These are phyloP conservation scores for Parastagonospora avenae DNA, from an alignment of 2,329 filamentous ascomycete genomes.

Conservation along the genomic window DNA sequence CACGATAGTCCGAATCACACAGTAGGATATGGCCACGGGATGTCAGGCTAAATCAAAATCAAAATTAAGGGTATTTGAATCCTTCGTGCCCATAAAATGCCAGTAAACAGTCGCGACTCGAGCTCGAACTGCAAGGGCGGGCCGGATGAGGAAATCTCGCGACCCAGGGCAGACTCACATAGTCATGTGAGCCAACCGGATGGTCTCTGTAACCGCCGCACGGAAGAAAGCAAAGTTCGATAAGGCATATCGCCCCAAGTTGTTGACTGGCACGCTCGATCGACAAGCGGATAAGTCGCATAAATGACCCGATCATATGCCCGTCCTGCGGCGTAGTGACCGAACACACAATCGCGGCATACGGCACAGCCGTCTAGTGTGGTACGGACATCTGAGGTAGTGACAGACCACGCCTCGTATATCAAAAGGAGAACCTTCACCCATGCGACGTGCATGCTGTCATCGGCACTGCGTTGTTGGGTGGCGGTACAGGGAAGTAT, in stretches of 20 bases:
- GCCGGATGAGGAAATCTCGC: neutral
- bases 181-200: conserved; percentile 11
- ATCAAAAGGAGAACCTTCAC: neutral
- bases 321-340: conserved; percentile 2
- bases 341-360: neutral
- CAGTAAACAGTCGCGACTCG: neutral
- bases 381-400: neutral
- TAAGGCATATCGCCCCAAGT: conserved; percentile 3
- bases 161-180: conserved; percentile 8
- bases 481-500: conserved; percentile 27
- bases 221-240: conserved; percentile 2
- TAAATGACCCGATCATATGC: neutral
- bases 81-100: neutral
- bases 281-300: neutral
- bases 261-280: neutral
- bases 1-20: too few relatives aligned
- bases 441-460: neutral
- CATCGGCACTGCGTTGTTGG: conserved; percentile 3
- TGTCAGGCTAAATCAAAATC: neutral
- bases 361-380: neutral
- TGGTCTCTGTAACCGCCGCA: conserved; percentile 17
- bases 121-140: neutral
- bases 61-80: conserved; percentile 2
- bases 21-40: neutral
- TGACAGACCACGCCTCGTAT: neutral